Evolutionary conservation across 441 rosid species (phyloP).

Genomic region (Geranium incanum): DNA sequence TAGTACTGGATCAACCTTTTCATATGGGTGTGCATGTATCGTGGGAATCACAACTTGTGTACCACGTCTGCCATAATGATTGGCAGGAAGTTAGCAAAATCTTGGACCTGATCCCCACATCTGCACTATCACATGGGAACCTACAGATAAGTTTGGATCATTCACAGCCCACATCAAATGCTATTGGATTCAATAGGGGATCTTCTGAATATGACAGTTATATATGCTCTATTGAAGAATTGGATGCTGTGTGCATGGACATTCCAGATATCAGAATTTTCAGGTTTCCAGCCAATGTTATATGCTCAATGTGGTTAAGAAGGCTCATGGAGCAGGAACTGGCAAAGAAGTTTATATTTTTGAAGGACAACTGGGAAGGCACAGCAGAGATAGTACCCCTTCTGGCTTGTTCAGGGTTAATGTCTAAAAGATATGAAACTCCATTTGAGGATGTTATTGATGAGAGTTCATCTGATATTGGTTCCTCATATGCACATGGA

Average conservation of each 20-base stretch:
- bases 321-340: constrained; percentile 79
- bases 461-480: constrained; percentile 40
- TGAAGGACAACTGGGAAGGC: constrained; percentile 88
- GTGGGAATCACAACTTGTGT: constrained; percentile 97
- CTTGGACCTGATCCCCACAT: constrained; percentile 66
- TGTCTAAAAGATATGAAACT: constrained; percentile 40
- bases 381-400: constrained; percentile 63
- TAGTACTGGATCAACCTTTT: constrained; percentile 92
- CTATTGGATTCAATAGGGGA: constrained; percentile 40
- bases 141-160: constrained; percentile 72
- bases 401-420: constrained; percentile 75
- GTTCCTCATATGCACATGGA: constrained; percentile 37
- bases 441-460: constrained; percentile 38
- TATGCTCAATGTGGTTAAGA: constrained; percentile 70
- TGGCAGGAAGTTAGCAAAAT: constrained; percentile 88
- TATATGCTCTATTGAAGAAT: constrained; percentile 65
- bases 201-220: constrained; percentile 39
- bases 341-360: constrained; percentile 67
- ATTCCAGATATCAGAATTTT: constrained; percentile 76
- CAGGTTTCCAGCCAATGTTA: constrained; percentile 45
- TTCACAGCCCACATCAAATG: constrained; percentile 39
- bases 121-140: constrained; percentile 60
- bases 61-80: constrained; percentile 75
- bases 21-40: constrained; percentile 89
- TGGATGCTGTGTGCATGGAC: constrained; percentile 75